Conservation (phyloP, 73 alveolate genomes). For the Paramecium tetraurelia region DNA sequence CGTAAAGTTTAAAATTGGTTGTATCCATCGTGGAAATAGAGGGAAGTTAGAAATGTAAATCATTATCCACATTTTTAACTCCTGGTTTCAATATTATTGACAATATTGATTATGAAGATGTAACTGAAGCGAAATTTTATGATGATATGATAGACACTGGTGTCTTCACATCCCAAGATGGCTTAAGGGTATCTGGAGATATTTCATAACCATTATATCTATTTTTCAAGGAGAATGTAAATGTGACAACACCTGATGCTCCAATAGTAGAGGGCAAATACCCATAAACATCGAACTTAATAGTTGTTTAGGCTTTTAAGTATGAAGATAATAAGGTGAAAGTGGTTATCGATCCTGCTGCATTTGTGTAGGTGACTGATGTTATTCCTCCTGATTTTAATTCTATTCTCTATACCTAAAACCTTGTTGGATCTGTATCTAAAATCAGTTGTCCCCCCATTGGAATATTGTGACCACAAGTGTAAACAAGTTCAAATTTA, state of each 20-base stretch:
- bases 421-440: not conserved
- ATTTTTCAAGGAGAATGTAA: not conserved
- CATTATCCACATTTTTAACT: not conserved
- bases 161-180: not conserved
- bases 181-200: not conserved
- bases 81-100: not conserved
- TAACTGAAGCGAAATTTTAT: not conserved
- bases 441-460: not conserved
- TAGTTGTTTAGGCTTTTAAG: not conserved
- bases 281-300: not conserved
- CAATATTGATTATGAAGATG: not conserved
- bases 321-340: not conserved
- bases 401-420: not conserved
- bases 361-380: not conserved
- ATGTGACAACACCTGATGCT: not conserved
- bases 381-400: slow-evolving; percentile 18
- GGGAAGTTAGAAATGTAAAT: not conserved
- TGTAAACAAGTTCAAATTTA: not conserved
- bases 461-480: not conserved
- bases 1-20: not conserved
- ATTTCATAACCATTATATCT: not conserved
- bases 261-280: not conserved
- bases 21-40: not conserved
- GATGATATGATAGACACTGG: not conserved
- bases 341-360: not conserved